phyloP scores from a whole-genome alignment of 2,329 filamentous ascomycete species.

The Cyphellophora europaea region DNA sequence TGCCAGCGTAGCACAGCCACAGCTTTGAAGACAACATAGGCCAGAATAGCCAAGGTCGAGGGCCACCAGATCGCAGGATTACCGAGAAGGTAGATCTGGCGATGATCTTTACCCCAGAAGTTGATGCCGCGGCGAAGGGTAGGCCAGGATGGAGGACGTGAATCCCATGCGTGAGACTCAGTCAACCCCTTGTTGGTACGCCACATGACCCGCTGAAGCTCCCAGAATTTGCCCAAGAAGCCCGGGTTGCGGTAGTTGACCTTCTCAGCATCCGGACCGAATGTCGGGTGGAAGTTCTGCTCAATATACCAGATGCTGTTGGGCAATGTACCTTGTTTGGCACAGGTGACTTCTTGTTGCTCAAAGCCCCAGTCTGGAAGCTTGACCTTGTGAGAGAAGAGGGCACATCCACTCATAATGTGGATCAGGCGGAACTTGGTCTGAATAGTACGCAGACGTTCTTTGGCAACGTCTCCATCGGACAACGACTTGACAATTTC shows the following conservation, averaged over 20 bases:
- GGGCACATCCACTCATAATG: constrained; percentile 88
- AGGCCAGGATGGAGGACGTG: constrained; percentile 86
- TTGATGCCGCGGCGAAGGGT: constrained; percentile 91
- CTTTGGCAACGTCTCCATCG: constrained; percentile 66
- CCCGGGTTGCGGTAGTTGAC: constrained; percentile 93
- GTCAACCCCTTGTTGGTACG: constrained; percentile 92
- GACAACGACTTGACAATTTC: constrained; percentile 92
- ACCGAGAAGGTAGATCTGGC: constrained; percentile 92
- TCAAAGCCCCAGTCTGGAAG: constrained; percentile 96
- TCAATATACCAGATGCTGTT: constrained; percentile 98
- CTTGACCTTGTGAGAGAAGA: constrained; percentile 99
- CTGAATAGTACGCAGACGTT: constrained; percentile 83
- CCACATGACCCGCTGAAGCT: constrained; percentile 98
- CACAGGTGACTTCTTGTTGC: constrained; percentile 98
- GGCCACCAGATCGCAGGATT: constrained; percentile 95
- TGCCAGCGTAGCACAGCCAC: constrained; percentile 88
- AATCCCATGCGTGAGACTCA: constrained; percentile 97
- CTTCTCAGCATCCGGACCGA: constrained; percentile 70
- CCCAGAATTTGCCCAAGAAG: constrained; percentile 96
- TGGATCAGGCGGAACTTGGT: constrained; percentile 94
- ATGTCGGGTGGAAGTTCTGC: constrained; percentile 72
- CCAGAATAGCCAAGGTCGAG: constrained; percentile 64
- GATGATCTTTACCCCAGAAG: constrained; percentile 93
- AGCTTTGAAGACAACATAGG: constrained; percentile 79
- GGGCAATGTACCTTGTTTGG: constrained; percentile 77